Conservation (phyloP, 768 basidiomycete genomes). For the Lactarius psammicola region DNA sequence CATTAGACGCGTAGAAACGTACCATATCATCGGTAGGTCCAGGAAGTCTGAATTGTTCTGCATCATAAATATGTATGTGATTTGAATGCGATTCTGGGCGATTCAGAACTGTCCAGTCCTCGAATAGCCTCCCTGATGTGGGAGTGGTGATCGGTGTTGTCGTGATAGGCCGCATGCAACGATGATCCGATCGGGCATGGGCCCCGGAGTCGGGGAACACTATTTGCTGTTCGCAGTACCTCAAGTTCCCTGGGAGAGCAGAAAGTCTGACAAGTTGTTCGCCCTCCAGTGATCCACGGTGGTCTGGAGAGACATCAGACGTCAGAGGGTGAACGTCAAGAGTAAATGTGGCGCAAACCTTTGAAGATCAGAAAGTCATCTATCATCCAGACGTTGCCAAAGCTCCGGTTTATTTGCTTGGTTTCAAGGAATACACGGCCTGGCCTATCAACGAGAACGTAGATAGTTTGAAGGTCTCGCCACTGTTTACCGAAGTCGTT, state of each 20-base stretch:
- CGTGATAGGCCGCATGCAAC: neutral
- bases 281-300: neutral
- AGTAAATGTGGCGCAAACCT: neutral
- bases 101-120: neutral
- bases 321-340: neutral
- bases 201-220: neutral
- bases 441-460: neutral
- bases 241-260: neutral
- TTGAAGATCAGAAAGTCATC: neutral
- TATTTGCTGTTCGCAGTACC: neutral
- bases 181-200: neutral
- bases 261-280: neutral
- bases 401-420: neutral
- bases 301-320: neutral
- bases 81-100: neutral
- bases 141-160: neutral
- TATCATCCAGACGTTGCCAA: neutral
- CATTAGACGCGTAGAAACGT: neutral
- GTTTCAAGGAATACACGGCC: neutral
- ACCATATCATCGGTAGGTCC: neutral
- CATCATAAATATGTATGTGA: neutral
- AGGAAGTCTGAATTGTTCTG: neutral
- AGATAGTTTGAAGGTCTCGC: neutral
- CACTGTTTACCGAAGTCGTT: neutral
- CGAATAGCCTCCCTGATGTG: neutral